A percentile compares a stretch with the other conserved stretches of the same genome.
These are phyloP conservation scores for Teunomyces lycoperdinae DNA, from an alignment of 805 yeast genomes.

Conservation along the genomic window DNA sequence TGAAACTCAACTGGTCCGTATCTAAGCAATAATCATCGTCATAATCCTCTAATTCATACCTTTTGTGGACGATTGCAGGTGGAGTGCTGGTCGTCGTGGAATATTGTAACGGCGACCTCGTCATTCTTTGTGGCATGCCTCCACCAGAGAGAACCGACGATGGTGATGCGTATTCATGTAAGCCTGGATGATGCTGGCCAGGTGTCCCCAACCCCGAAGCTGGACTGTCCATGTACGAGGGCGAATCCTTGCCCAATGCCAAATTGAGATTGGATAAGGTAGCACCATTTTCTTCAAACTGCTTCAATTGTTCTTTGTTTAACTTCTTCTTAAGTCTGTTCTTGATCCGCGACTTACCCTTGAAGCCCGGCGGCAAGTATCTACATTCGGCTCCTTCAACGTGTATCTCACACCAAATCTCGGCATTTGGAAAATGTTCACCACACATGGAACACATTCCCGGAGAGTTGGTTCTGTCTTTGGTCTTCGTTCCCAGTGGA, in stretches of 20 bases:
- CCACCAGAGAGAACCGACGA: not conserved
- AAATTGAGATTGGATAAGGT: constrained; percentile 8
- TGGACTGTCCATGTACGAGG: constrained; percentile 4
- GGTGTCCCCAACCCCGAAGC: not conserved
- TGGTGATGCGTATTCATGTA: constrained; percentile 1
- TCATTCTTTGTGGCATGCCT: not conserved
- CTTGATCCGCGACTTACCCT: constrained; percentile 43
- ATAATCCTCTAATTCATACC: constrained; percentile 19
- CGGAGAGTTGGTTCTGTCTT: constrained; percentile 38
- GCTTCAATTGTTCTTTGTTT: constrained; percentile 20
- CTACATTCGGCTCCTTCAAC: constrained; percentile 50
- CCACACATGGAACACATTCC: constrained; percentile 59
- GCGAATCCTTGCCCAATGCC: constrained; percentile 3
- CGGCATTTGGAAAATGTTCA: constrained; percentile 45
- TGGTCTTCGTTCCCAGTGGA: constrained; percentile 53
- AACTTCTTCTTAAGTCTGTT: constrained; percentile 40
- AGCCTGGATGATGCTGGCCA: constrained; percentile 4
- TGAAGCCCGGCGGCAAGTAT: constrained; percentile 41
- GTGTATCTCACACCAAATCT: constrained; percentile 52
- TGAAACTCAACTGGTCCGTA: constrained; percentile 35
- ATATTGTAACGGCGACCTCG: constrained; percentile 1
- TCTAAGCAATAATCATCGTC: constrained; percentile 46
- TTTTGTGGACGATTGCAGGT: not conserved
- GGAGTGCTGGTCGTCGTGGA: not conserved
- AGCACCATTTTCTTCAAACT: constrained; percentile 11